Base-by-base conservation (phyloP, 352 stramenopile genomes). In the Pythium monospermum region DNA sequence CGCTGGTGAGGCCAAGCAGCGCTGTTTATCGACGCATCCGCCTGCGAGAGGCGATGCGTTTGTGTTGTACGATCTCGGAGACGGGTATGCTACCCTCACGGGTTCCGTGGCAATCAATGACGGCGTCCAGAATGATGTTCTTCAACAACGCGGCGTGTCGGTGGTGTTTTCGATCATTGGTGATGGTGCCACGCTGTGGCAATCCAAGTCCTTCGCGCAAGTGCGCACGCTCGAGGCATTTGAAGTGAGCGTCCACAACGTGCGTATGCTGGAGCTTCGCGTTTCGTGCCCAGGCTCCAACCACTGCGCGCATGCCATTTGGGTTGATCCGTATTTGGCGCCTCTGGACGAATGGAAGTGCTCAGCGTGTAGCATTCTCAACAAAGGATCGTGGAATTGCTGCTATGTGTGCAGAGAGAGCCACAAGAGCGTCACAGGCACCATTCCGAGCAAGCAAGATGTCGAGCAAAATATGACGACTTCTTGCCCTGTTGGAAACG, bases 191-290 rank as follows among this genome's bases (percentile, higher is more conserved):
- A 23, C 73, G 27, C 30, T 95, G 22, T 95, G 84, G 84, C 72
- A 89, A 31, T 95, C 82, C 2, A 79, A 87, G n/a, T 41, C 60
- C 6, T 48, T 89, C 1, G 64, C 69, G 28, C 64, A 81, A 49
- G 47, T 51, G 5, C 43, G 59, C 12, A 33, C 71, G 12, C 28
- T 69, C 6, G 73, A 91, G 45, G 59, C 48, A 11, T 93, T 89
- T 57, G 68, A 91, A 38, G 40, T 93, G 0, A 50, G 57, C n/a
- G 57, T 94, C 6, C 53, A 28, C 25, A 48, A 66, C 23, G 67
- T 92, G n/a, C 76, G 79, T 7, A 93, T 93, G 69, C 58, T 94
- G 22, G 78, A 91, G 32, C 57, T 94, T 7, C 72, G 67, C 22
- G 80, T 83, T 12, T 74, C 65, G 3, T 94, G 84, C 31, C 33